phyloP scores from a whole-genome alignment of 1,284 basidiomycete genomes.

The Naganishia cerealis region DNA sequence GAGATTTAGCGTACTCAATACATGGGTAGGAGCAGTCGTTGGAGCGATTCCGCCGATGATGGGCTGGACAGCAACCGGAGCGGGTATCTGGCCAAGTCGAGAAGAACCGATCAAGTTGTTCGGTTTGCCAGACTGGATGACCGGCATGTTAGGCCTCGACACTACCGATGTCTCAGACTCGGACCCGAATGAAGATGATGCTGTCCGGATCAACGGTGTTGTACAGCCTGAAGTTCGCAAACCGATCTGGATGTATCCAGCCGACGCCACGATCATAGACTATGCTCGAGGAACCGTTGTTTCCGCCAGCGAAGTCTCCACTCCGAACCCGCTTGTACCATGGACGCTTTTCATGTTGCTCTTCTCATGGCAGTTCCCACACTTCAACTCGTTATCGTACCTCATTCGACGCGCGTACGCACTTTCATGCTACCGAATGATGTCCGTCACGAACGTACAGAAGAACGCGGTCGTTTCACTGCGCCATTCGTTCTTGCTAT shows the following conservation, averaged over 20 bases:
- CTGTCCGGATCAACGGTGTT: constrained; percentile 23
- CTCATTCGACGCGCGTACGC: constrained; percentile 86
- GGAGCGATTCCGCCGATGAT: constrained; percentile 92
- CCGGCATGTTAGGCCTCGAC: constrained; percentile 13
- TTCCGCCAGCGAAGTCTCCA: constrained; percentile 27
- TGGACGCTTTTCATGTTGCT: constrained; percentile 75
- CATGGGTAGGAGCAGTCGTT: constrained; percentile 92
- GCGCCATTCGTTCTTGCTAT: constrained; percentile 74
- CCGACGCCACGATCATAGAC: constrained; percentile 35
- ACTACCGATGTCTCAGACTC: not conserved
- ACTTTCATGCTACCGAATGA: constrained; percentile 90
- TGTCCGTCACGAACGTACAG: constrained; percentile 73
- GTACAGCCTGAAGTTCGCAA: constrained; percentile 50
- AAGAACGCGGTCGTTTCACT: constrained; percentile 84
- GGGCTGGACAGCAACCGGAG: constrained; percentile 96
- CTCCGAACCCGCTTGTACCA: constrained; percentile 70
- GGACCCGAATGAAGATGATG: constrained; percentile 3
- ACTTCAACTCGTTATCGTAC: constrained; percentile 93
- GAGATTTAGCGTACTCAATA: constrained; percentile 82
- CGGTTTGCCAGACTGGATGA: constrained; percentile 59
- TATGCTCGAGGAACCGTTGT: constrained; percentile 12
- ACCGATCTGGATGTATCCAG: constrained; percentile 37
- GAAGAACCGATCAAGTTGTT: constrained; percentile 60
- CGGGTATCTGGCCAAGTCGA: constrained; percentile 67
- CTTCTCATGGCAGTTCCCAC: constrained; percentile 98